These are phyloP conservation scores for Clarkia xantiana DNA, from an alignment of 345 rosid genomes.

Conservation along the genomic window DNA sequence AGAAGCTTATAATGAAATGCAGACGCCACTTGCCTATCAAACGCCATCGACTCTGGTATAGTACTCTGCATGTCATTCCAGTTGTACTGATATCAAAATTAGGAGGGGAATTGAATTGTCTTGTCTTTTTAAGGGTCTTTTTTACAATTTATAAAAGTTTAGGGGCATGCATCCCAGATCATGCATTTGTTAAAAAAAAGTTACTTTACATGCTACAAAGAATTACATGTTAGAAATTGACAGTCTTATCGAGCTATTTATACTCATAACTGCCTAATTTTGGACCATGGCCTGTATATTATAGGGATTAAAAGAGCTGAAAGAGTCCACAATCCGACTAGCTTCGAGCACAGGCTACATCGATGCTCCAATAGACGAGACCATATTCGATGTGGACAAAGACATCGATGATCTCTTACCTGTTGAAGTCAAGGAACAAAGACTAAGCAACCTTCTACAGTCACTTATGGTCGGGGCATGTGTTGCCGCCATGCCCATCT, in stretches of 20 bases:
- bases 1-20: conserved; percentile 51
- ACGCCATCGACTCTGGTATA: conserved; percentile 37
- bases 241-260: too few relatives aligned
- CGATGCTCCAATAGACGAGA: conserved; percentile 72
- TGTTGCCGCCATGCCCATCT: conserved; percentile 87
- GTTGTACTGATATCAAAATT: conserved; percentile 5
- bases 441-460: conserved; percentile 87
- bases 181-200: too few relatives aligned
- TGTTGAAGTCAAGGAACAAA: conserved; percentile 86
- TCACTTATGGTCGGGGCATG: conserved; percentile 77
- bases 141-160: too few relatives aligned
- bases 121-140: too few relatives aligned
- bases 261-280: too few relatives aligned
- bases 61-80: conserved; percentile 5
- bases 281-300: background rate
- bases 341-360: conserved; percentile 68
- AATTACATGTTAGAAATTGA: too few relatives aligned
- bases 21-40: conserved; percentile 54
- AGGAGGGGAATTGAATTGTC: too few relatives aligned
- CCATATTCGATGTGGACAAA: conserved; percentile 70
- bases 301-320: conserved; percentile 79
- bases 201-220: too few relatives aligned
- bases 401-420: conserved; percentile 81
- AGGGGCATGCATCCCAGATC: too few relatives aligned
- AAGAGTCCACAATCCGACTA: conserved; percentile 66